phyloP scores from a whole-genome alignment of 2,329 filamentous ascomycete species.

The Alternaria postmessia region DNA sequence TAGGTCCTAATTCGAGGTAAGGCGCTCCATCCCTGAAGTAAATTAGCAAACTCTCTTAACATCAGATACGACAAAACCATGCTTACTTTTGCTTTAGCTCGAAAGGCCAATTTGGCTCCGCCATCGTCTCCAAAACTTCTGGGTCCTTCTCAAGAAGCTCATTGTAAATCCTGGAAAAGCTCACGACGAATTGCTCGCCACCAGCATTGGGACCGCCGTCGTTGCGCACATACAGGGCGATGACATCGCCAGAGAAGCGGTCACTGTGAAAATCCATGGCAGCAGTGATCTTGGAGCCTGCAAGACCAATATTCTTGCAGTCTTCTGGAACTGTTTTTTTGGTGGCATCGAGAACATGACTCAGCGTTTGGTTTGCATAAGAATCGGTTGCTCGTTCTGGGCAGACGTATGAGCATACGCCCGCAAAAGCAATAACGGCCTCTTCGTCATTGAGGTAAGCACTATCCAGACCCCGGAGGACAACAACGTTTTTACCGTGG shows the following conservation, averaged over 20 bases:
- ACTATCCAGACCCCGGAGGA: slow-evolving; percentile 44
- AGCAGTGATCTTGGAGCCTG: slow-evolving; percentile 48
- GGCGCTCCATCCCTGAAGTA: slow-evolving; percentile 35
- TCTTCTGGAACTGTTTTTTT: slow-evolving; percentile 42
- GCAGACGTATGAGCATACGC: slow-evolving; percentile 43
- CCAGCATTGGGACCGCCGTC: slow-evolving; percentile 42
- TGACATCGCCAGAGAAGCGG: slow-evolving; percentile 48
- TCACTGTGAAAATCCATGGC: slow-evolving; percentile 51
- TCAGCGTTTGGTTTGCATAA: slow-evolving; percentile 50
- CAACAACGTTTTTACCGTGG: slow-evolving; percentile 38
- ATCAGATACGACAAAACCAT: background rate
- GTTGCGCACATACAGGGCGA: slow-evolving; percentile 47
- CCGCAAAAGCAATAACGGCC: slow-evolving; percentile 47
- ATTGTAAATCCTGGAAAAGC: slow-evolving; percentile 49
- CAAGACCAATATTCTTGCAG: slow-evolving; percentile 47
- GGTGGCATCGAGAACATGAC: slow-evolving; percentile 49
- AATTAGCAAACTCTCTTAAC: slow-evolving; percentile 3
- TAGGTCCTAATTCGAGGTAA: slow-evolving; percentile 45
- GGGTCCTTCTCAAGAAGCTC: slow-evolving; percentile 44
- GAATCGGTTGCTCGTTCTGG: slow-evolving; percentile 46
- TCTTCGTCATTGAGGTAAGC: slow-evolving; percentile 49
- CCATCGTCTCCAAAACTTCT: slow-evolving; percentile 47
- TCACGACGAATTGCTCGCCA: slow-evolving; percentile 45
- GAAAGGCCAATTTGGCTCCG: slow-evolving; percentile 47
- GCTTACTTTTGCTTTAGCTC: slow-evolving; percentile 50